Evolutionary conservation across 169 alveolate species (phyloP).

Genomic region (Plasmodium falciparum): DNA sequence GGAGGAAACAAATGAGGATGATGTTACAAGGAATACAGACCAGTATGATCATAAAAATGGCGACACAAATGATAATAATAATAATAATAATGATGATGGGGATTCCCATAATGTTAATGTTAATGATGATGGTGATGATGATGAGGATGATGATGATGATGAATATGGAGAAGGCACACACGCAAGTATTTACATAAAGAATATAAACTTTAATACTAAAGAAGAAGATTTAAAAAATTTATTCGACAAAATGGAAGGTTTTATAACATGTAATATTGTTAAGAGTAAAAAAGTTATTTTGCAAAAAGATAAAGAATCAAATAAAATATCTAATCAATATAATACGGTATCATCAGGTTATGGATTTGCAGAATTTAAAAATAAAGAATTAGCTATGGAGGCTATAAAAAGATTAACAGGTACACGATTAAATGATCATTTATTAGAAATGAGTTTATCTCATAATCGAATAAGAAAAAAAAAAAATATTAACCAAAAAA

Average conservation of each 20-base stretch:
- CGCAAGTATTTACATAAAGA: constrained; percentile 92
- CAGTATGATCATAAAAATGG: not conserved
- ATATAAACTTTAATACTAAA: constrained; percentile 89
- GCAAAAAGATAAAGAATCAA: constrained; percentile 48
- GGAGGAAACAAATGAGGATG: too few species aligned
- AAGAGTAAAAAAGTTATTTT: constrained; percentile 80
- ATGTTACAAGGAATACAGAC: too few species aligned
- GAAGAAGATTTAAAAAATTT: constrained; percentile 86
- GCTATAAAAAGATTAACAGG: constrained; percentile 83
- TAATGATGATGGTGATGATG: not conserved
- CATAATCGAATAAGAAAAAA: constrained; percentile 78
- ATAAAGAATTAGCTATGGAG: constrained; percentile 82
- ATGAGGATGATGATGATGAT: constrained; percentile 29
- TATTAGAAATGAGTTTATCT: constrained; percentile 83
- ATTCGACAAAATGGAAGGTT: constrained; percentile 82
- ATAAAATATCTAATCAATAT: constrained; percentile 25
- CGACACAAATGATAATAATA: constrained; percentile 19
- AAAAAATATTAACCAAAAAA: not conserved
- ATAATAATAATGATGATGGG: constrained; percentile 26
- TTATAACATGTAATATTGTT: constrained; percentile 83
- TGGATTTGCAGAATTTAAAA: constrained; percentile 93
- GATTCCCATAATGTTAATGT: not conserved
- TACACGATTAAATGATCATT: constrained; percentile 79
- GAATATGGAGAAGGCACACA: constrained; percentile 77
- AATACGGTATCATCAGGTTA: constrained; percentile 88